Evolutionary conservation across 2,329 filamentous ascomycete species (phyloP).

Genomic region (Fusarium udum): DNA sequence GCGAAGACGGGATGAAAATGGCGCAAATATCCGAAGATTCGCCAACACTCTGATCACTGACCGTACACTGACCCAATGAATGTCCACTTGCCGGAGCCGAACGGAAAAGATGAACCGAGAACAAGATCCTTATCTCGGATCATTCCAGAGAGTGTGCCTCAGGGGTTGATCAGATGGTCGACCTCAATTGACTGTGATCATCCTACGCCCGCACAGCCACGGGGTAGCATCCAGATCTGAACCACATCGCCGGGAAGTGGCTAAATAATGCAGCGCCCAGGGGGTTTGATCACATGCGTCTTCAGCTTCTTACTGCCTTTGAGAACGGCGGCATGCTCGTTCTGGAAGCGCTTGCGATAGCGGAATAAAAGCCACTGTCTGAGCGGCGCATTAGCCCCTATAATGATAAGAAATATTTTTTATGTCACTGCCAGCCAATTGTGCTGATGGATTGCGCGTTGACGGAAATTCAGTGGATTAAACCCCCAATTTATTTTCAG

Average conservation of each 20-base stretch:
- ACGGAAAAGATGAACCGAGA: not conserved
- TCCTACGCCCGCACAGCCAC: not conserved
- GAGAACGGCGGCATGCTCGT: not conserved
- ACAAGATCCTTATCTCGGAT: not conserved
- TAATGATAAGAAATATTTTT: not conserved
- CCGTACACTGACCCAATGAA: not conserved
- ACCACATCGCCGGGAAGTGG: slow-evolving; percentile 8
- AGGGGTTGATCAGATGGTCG: not conserved
- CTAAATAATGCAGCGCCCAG: not conserved
- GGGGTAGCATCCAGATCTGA: slow-evolving; percentile 17
- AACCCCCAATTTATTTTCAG: not conserved
- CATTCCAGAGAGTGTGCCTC: not conserved
- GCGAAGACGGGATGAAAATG: not conserved
- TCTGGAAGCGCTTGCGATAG: not conserved
- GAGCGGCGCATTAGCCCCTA: not conserved
- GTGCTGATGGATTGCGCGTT: not conserved
- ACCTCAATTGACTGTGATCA: not conserved
- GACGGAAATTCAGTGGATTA: not conserved
- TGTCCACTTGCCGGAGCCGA: not conserved
- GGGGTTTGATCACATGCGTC: not conserved
- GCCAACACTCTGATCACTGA: not conserved
- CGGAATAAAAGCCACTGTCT: not conserved
- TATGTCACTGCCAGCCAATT: not conserved
- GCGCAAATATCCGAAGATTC: not conserved
- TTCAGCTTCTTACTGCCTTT: not conserved